Evolutionary conservation across 2,329 filamentous ascomycete genomes (phyloP), one percentile per base, ranked within the genome.

Genomic region (Eutypella sp.): DNA sequence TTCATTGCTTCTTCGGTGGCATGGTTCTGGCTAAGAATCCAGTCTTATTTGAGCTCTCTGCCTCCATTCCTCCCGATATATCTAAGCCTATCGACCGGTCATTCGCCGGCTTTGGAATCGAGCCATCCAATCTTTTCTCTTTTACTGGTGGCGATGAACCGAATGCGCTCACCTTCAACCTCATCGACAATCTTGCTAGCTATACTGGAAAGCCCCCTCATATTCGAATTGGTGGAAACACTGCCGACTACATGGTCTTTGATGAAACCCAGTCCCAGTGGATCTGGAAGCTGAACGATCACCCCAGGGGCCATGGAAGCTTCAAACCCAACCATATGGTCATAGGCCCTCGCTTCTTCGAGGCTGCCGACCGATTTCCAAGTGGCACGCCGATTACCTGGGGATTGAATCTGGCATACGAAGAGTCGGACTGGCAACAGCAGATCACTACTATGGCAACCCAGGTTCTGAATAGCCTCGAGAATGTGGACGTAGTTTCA

Each of bases 71-170:
- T 5, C 23, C 25, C 11, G 34, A 40, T 44, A 46, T 39, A 8
- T 54, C 57, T 9, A 40, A 31, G 2, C 29, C 54, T 23, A 52
- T 75, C 46, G 60, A 67, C 53, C 65, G 68, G 8, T 70, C 69
- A 2, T 75, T 70, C 52, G 72, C 70, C 9, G 72, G 72, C 46
- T 73, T 76, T 47, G 73, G 74, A 38, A 75, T 76, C 50, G 74
- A 77, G 61, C 68, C 73, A 22, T 74, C 72, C 18, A 75, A 76
- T 49, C 63, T 77, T 7, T 76, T 72, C 59, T 72, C 72, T 42
- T 77, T 73, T 57, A 74, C 71, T 11, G 73, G 74, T 45, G 57
- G 57, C 27, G 63, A 62, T 18, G 47, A 59, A 5, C 52, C 69
- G 16, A 77, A 77, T 53, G 38, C 58, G 9, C 56, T 76, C 24